Conservation (phyloP, 768 basidiomycete species). For the Pleurotus tuber-regium region DNA sequence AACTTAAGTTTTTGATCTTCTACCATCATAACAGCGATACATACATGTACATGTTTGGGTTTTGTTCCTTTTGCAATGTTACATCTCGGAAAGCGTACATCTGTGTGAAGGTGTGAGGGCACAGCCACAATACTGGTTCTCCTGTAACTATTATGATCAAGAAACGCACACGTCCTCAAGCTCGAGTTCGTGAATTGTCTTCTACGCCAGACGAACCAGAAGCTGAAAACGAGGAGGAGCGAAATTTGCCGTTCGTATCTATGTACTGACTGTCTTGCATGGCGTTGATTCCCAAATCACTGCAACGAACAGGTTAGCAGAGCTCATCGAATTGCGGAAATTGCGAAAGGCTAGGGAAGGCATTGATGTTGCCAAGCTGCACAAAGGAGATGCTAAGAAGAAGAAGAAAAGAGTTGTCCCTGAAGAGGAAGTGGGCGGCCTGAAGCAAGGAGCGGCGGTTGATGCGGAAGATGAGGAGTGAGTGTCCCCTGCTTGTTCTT, state of each 20-base stretch:
- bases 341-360: constrained; percentile 72
- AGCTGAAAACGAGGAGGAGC: constrained; percentile 40
- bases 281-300: constrained; percentile 9
- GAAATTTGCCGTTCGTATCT: constrained; percentile 47
- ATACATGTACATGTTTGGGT: background rate
- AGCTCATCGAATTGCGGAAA: constrained; percentile 82
- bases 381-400: constrained; percentile 78
- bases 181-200: constrained; percentile 51
- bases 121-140: constrained; percentile 2
- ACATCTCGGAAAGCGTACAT: no score
- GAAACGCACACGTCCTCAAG: constrained; percentile 68
- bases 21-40: background rate
- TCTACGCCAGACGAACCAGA: constrained; percentile 26
- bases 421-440: constrained; percentile 49
- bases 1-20: background rate
- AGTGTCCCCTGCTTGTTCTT: constrained; percentile 21
- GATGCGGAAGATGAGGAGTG: constrained; percentile 60
- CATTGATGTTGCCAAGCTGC: constrained; percentile 83
- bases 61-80: no score
- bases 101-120: no score
- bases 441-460: constrained; percentile 45
- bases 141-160: constrained; percentile 53
- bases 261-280: background rate
- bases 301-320: constrained; percentile 71
- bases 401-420: constrained; percentile 56